Base-by-base conservation (phyloP, 257 asterid genomes). In the Craterostigma plantagineum region DNA sequence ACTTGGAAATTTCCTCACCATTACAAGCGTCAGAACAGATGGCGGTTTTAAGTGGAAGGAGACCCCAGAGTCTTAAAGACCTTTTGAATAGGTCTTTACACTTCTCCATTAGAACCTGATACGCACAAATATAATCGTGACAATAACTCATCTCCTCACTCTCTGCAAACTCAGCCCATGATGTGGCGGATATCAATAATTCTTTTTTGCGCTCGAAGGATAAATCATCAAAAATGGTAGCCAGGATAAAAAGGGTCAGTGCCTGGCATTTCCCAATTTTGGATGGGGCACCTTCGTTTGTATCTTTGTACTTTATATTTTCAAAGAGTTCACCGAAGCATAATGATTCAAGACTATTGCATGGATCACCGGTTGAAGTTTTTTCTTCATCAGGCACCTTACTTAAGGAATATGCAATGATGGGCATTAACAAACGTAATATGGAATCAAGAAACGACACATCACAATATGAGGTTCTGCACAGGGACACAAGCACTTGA, bases 91-190 rank as follows among this genome's bases (percentile, higher is more conserved):
- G 53, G 56, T 42, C 68, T 65, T 63, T 72, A 65, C 92, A 82
- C 66, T 64, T 72, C 60, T 60, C 80, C 67, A 82, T 43, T 57
- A 87, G 81, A 60, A 67, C 70, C 72, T 87, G 93, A 65, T 76
- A 87, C 17, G 95, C 86, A 68, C 67, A 72, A 55, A 87, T 73
- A 62, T 79, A 76, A 61, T 87, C 95, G 63, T 55, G 77, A 61
- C 68, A 76, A 48, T 58, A 47, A 45, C 61, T 62, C 54, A 76
- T 73, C 39, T 62, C 76, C 66, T 58, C 91, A 38, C 48, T 45
- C 14, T 68, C 59, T 30, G 95, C 61, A 60, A 82, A 82, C 50
- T 74, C 91, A 34, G 84, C 92, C 81, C 77, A 79, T 53, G 52
- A 41, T 39, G 64, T 27, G 30, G 81, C 49, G 46, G 76, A 68